Evolutionary conservation across 2,329 filamentous ascomycete species (phyloP).

Genomic region (Nemania sp.): DNA sequence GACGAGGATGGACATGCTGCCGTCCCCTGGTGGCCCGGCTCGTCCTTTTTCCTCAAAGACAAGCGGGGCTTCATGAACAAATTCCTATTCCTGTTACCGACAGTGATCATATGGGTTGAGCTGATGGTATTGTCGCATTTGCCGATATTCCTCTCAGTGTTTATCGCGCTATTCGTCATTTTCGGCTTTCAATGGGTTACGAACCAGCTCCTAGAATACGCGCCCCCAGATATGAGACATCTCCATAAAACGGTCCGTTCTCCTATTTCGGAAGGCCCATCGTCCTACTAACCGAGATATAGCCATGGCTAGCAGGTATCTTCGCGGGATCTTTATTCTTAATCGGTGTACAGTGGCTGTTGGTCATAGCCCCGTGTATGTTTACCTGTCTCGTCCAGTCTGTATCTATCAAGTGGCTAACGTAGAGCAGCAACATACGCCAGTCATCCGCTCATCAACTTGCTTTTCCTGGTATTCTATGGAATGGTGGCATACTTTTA

Average conservation of each 20-base stretch:
- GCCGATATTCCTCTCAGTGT: slow-evolving; percentile 75
- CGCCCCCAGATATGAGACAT: slow-evolving; percentile 83
- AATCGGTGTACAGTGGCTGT: slow-evolving; percentile 75
- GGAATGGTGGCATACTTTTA: slow-evolving; percentile 83
- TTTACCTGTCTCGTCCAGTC: not conserved
- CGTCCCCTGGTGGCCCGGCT: slow-evolving; percentile 69
- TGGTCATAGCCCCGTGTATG: slow-evolving; percentile 72
- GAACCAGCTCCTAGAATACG: slow-evolving; percentile 77
- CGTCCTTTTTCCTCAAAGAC: slow-evolving; percentile 75
- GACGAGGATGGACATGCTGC: slow-evolving; percentile 75
- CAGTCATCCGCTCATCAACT: slow-evolving; percentile 72
- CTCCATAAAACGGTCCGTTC: slow-evolving; percentile 81
- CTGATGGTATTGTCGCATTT: slow-evolving; percentile 74
- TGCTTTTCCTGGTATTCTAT: slow-evolving; percentile 70
- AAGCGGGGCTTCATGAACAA: slow-evolving; percentile 76
- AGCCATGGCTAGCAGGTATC: slow-evolving; percentile 92
- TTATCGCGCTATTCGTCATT: slow-evolving; percentile 65
- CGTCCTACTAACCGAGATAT: slow-evolving; percentile 15
- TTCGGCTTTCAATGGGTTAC: slow-evolving; percentile 78
- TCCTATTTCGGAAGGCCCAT: not conserved
- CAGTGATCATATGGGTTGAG: slow-evolving; percentile 71
- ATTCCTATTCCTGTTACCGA: slow-evolving; percentile 90
- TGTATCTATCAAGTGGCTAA: slow-evolving; percentile 36
- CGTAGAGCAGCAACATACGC: slow-evolving; percentile 61
- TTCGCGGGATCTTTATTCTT: slow-evolving; percentile 87